Evolutionary conservation across 306 rosid species (phyloP).

Genomic region (Astragalus membranaceus): DNA sequence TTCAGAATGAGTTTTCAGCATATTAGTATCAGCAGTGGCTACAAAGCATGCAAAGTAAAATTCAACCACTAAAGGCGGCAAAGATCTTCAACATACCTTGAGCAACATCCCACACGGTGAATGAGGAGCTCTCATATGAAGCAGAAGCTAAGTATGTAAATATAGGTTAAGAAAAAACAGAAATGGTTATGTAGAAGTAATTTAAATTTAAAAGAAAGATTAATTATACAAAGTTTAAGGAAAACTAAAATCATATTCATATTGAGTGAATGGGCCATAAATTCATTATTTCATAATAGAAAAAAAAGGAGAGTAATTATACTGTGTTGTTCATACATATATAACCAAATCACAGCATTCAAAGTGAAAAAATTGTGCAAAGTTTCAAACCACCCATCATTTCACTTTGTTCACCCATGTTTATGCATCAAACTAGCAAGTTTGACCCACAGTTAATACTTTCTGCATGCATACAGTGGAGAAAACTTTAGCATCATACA

Average conservation of each 20-base stretch:
- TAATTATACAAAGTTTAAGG: too few species aligned
- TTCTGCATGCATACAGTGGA: background rate
- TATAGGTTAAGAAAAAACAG: slow-evolving; percentile 47
- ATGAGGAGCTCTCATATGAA: slow-evolving; percentile 78
- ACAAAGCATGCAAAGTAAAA: background rate
- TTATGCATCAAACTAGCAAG: background rate
- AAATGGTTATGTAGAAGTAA: background rate
- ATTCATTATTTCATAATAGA: too few species aligned
- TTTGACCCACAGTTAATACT: background rate
- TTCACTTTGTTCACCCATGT: background rate
- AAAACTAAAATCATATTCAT: too few species aligned
- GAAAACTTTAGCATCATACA: background rate
- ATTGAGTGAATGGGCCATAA: too few species aligned
- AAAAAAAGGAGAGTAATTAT: too few species aligned
- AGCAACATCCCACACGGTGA: slow-evolving; percentile 92
- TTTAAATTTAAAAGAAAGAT: background rate
- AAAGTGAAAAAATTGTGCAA: background rate
- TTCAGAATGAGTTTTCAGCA: background rate
- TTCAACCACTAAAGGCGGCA: slow-evolving; percentile 2
- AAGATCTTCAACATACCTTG: slow-evolving; percentile 49
- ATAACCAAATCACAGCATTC: too few species aligned
- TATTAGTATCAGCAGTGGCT: background rate
- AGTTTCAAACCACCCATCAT: background rate
- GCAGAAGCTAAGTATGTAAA: slow-evolving; percentile 83
- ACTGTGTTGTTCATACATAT: too few species aligned